Base-by-base conservation (phyloP, 331 rosid genomes). In the Acacia pycnantha region DNA sequence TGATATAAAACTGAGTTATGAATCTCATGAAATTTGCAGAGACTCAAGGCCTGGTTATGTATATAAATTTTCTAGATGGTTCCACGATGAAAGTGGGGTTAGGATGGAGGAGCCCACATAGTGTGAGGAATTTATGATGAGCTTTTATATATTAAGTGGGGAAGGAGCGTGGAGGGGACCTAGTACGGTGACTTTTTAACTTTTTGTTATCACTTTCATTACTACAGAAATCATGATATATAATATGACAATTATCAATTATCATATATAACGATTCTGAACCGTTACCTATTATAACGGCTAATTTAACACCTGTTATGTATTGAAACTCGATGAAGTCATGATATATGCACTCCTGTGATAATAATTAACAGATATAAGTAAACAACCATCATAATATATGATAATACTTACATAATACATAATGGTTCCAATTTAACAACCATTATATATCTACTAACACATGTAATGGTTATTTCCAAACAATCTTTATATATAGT, bases 321-420 rank as follows among this genome's bases (percentile, higher is more conserved):
- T 37, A 37, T 6, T 37, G 2, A 37, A 1, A 9, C 2, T 37
- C 2, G 1, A 1, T 37, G 2, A 37, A 0, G 0, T 0, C 2
- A 37, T 37, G 9, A 37, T 37, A 37, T 37, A 0, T 0, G 2
- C 2, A 37, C 6, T 37, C 9, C 8, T 6, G 1, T 37, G 2
- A 37, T 6, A 37, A 37, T 37, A 37, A 37, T 6, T 6, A 37
- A 37, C 9, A 0, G 2, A 9, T 9, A 37, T 0, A 37, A 0
- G 2, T 6, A 37, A 37, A 37, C 2, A 37, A 6, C 0, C 0
- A 2, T 37, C 9, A 6, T 37, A 6, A 6, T 37, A 37, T 37
- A 37, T 1, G 0, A 6, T 5, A 6, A 37, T 37, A 6, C 41
- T 37, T 37, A 6, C 9, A 37, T 6, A 37, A 6, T 37, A 37